phyloP scores from a whole-genome alignment of 768 basidiomycete genomes.

The Kwoniella europaea region DNA sequence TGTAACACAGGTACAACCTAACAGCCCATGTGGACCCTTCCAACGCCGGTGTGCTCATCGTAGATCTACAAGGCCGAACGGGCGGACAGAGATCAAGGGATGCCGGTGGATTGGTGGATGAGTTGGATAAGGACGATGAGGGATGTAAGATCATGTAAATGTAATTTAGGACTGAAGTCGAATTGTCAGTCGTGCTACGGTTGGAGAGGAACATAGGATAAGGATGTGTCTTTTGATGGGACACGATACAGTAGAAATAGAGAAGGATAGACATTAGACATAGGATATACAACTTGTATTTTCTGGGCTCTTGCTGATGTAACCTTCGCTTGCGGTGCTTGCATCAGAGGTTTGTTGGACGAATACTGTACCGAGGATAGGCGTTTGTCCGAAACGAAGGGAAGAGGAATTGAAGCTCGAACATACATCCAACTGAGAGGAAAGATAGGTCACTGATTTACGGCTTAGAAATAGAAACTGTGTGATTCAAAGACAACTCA shows the following conservation, averaged over 20 bases:
- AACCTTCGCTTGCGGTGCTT: no score
- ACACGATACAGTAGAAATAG: background rate
- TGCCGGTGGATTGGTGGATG: conserved; percentile 67
- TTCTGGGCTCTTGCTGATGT: background rate
- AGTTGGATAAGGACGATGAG: conserved; percentile 63
- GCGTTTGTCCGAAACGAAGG: no score
- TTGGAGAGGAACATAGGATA: background rate
- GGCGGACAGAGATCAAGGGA: conserved; percentile 58
- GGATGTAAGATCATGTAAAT: conserved; percentile 72
- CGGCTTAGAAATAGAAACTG: no score
- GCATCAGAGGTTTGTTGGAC: no score
- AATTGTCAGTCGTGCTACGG: no score
- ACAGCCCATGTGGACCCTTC: conserved; percentile 74
- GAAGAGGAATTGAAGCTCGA: no score
- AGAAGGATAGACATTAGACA: background rate
- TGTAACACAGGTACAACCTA: conserved; percentile 68
- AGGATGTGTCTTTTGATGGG: background rate
- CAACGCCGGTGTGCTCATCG: conserved; percentile 84
- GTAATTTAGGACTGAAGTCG: no score
- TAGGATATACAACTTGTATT: background rate
- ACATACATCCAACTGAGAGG: no score
- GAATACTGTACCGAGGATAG: no score
- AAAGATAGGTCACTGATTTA: no score
- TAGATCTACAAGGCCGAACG: conserved; percentile 65
- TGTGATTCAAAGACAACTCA: no score